Base-by-base conservation (phyloP, 2,329 filamentous ascomycete species). In the Calonectria montana region DNA sequence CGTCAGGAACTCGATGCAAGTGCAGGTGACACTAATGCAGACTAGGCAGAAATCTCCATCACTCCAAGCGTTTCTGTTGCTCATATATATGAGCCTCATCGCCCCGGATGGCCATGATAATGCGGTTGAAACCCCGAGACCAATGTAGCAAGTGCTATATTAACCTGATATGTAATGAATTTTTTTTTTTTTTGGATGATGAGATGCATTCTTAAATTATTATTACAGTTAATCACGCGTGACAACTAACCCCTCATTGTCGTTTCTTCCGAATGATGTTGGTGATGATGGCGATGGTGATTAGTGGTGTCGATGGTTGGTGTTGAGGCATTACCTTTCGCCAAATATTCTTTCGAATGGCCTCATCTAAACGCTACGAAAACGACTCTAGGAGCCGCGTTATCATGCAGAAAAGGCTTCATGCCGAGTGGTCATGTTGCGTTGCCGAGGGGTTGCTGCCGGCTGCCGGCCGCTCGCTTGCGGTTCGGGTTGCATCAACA, bases 321-420 rank as follows among this genome's bases (percentile, higher is more conserved):
- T 25, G 45, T 62, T 23, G 61, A 25, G 62, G 59, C 27, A 29
- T 31, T 16, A 21, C n/a, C 53, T 43, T 12, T 13, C 50, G 18
- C 25, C 18, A 37, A 21, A 8, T n/a, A 39, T 16, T n/a, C 25
- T 10, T 7, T 21, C 12, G 27, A 62, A 66, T 62, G 55, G 59
- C 23, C 37, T 27, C 66, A 48, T 68, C 68, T 55, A 70, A 75
- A 74, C 75, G 77, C 72, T 48, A 27, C 5, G 12, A 65, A 76
- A 61, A 23, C 5, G 64, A 71, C 72, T 39, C 21, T 27, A 48
- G 21, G 64, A n/a, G 15, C 15, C n/a, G 9, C 43, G 70, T 68
- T 45, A 31, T 41, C 8, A 27, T 7, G n/a, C 43, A 18, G 10
- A 21, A 59, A 73, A 55, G 47, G 66, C 72, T 61, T 78, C 73